Base-by-base conservation (phyloP, 495 filamentous ascomycete genomes). In the Daldinia vernicosa region DNA sequence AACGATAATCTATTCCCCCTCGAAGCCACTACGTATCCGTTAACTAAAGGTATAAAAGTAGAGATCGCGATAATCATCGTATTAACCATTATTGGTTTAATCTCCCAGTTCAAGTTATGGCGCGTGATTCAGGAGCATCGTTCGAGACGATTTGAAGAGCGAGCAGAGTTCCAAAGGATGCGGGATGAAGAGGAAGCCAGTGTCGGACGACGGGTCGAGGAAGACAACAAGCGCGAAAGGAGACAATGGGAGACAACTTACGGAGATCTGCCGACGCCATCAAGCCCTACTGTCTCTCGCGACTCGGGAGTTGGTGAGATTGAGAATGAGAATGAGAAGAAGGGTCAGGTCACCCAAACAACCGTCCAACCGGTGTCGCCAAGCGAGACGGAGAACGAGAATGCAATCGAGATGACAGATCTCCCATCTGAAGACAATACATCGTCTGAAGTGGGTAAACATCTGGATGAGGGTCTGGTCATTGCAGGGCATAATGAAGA, bases 81-180 rank as follows among this genome's bases (percentile, higher is more conserved):
- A 0, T 78, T 97, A 7, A 90, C 86, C 52, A 76, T 92, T 6
- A 76, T 93, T 5, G 93, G 95, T 14, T 82, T 96, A 9, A 85
- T 95, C 45, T 96, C 92, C 2, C 95, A 98, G 78, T 80, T 97
- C 67, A 90, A 89, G 64, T 81, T 98, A 8, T 98, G 95, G 95
- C 91, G 90, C 57, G 84, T 97, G n/a, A 87, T 98, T 57, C 90
- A 91, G 70, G 87, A 92, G 59, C 84, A 89, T 53, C 83, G 92
- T 19, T 85, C 87, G 17, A 86, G 86, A 69, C 89, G 87, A 58
- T 87, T 87, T 15, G 83, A 81, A 11, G 83, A 85, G 40, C 79
- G 82, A 26, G 80, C 84, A 15, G 84, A 90, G 63, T 87, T 87
- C 27, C 81, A 88, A 63, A 81, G 81, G 52, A 83, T 84, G 70